These are phyloP conservation scores for Ustilago hordei DNA, from an alignment of 1,284 basidiomycete species.

Conservation along the genomic window DNA sequence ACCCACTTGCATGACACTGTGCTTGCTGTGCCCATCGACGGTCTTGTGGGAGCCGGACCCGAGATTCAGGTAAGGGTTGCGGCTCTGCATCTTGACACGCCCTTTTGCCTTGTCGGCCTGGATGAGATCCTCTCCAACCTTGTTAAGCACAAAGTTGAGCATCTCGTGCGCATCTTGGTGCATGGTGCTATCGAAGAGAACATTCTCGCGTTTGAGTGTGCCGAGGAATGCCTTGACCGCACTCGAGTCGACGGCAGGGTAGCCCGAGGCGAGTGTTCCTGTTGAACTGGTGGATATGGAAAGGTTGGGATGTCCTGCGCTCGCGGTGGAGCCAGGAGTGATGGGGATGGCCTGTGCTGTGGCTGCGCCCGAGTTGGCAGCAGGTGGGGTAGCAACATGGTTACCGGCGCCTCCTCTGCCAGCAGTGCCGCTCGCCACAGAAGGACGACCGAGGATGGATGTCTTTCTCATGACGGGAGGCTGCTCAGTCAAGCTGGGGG, in stretches of 20 bases:
- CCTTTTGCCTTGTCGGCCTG: slow-evolving; percentile 67
- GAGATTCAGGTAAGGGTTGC: slow-evolving; percentile 36
- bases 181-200: slow-evolving; percentile 65
- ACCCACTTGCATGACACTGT: slow-evolving; percentile 55
- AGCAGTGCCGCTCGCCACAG: slow-evolving; percentile 27
- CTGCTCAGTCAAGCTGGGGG: slow-evolving; percentile 19
- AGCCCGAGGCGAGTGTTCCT: slow-evolving; percentile 84
- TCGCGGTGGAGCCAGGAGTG: slow-evolving; percentile 22
- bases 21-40: slow-evolving; percentile 58
- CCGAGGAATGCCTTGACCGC: slow-evolving; percentile 59
- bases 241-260: slow-evolving; percentile 76
- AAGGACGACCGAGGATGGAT: slow-evolving; percentile 41
- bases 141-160: slow-evolving; percentile 91
- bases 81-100: slow-evolving; percentile 46
- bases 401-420: slow-evolving; percentile 39
- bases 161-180: slow-evolving; percentile 95
- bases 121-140: slow-evolving; percentile 91
- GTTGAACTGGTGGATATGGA: slow-evolving; percentile 45
- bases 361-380: slow-evolving; percentile 12
- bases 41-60: slow-evolving; percentile 27
- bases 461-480: slow-evolving; percentile 29
- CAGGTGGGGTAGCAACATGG: slow-evolving; percentile 17
- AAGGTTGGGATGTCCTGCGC: slow-evolving; percentile 28
- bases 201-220: slow-evolving; percentile 60
- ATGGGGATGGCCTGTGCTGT: slow-evolving; percentile 42